Evolutionary conservation across 306 rosid genomes (phyloP).

Genomic region (Sophora flavescens): DNA sequence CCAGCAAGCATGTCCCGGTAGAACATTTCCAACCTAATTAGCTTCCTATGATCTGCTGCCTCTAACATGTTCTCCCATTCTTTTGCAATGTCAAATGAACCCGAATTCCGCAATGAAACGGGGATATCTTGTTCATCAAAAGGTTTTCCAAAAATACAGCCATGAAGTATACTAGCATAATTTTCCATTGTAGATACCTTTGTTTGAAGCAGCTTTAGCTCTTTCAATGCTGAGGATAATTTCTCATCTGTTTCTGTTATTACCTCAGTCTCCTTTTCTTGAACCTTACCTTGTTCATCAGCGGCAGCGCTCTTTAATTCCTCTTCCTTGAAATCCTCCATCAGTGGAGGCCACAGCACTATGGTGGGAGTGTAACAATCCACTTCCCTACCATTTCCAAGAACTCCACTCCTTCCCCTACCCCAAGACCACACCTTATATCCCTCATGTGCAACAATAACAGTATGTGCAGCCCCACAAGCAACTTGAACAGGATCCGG

Average conservation of each 20-base stretch:
- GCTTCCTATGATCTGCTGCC: conserved; percentile 67
- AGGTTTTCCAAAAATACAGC: conserved; percentile 82
- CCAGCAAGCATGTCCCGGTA: conserved; percentile 72
- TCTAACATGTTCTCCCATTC: conserved; percentile 93
- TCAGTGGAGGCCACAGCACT: conserved; percentile 71
- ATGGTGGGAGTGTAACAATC: conserved; percentile 68
- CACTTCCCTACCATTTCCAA: conserved; percentile 71
- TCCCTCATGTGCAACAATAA: conserved; percentile 72
- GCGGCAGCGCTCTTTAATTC: conserved; percentile 41
- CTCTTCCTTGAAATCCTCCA: conserved; percentile 65
- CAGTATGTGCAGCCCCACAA: conserved; percentile 96
- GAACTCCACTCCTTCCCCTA: conserved; percentile 88
- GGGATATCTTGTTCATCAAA: conserved; percentile 79
- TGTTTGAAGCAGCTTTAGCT: conserved; percentile 68
- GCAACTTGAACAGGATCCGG: conserved; percentile 69
- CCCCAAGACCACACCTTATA: conserved; percentile 93
- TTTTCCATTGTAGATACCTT: conserved; percentile 70
- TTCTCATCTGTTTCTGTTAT: conserved; percentile 58
- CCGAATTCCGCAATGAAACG: conserved; percentile 57
- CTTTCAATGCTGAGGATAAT: conserved; percentile 61
- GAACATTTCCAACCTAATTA: conserved; percentile 71
- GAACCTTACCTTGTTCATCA: conserved; percentile 51
- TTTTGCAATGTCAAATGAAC: conserved; percentile 67
- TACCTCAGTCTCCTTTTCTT: conserved; percentile 47
- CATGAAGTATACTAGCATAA: conserved; percentile 83